Conservation (phyloP, 225 moss, liverwort and hornwort genomes). For the Takakia lepidozioides region DNA sequence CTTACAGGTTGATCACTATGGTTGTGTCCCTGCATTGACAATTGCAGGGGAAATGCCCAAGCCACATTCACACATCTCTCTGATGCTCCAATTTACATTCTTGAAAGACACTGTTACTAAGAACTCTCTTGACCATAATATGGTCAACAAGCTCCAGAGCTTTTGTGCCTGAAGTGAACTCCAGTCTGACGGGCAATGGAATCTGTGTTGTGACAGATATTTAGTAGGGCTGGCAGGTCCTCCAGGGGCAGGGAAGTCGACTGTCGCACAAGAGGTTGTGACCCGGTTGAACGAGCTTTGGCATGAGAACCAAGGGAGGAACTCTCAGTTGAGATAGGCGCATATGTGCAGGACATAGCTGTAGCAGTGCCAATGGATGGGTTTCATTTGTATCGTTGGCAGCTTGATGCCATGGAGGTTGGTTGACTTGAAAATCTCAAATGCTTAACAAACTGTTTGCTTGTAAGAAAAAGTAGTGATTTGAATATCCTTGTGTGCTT, state of each 20-base stretch:
- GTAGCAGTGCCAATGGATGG: conserved; percentile 97
- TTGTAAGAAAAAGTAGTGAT: background rate
- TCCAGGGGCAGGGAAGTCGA: conserved; percentile 92
- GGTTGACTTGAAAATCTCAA: no score
- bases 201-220: conserved; percentile 39
- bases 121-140: no score
- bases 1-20: no score
- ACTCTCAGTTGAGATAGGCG: conserved; percentile 1
- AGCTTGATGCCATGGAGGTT: conserved; percentile 96
- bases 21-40: no score
- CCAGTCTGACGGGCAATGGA: no score
- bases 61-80: background rate
- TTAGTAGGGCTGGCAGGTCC: conserved; percentile 87
- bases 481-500: no score
- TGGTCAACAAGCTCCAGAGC: no score
- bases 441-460: no score
- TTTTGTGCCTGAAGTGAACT: no score
- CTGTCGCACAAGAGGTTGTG: conserved; percentile 74
- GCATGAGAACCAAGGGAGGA: conserved; percentile 31
- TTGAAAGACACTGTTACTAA: background rate
- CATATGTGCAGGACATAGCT: conserved; percentile 31
- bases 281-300: conserved; percentile 60
- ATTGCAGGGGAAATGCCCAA: no score
- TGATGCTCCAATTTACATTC: background rate
- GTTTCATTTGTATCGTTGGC: conserved; percentile 83